Conservation (phyloP, 495 filamentous ascomycete genomes). For the Penicillium mononematosum region DNA sequence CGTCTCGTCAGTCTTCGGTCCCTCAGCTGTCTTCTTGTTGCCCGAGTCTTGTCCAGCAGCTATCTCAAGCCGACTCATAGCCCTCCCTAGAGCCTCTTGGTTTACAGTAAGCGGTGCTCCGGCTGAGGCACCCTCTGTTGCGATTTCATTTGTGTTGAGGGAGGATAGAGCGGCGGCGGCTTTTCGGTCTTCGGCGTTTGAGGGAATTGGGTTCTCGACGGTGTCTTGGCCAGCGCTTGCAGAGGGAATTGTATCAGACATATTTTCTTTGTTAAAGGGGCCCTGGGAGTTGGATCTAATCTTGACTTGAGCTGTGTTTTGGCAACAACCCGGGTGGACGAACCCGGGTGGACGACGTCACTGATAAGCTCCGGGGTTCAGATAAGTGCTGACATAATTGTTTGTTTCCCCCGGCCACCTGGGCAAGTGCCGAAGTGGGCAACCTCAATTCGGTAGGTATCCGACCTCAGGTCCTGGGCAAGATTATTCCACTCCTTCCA, state of each 20-base stretch:
- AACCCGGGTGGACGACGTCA: neutral
- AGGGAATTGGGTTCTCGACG: conserved; percentile 54
- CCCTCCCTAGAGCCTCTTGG: conserved; percentile 78
- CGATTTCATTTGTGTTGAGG: conserved; percentile 64
- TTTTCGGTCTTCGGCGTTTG: conserved; percentile 84
- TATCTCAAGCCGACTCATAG: conserved; percentile 69
- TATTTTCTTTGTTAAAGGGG: conserved; percentile 20
- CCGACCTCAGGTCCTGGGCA: neutral
- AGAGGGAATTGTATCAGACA: conserved; percentile 67
- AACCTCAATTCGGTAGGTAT: no score
- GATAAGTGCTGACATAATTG: conserved; percentile 6
- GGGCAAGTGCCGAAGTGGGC: no score
- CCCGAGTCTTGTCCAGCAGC: conserved; percentile 33
- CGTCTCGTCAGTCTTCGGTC: conserved; percentile 43
- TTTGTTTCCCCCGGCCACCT: neutral
- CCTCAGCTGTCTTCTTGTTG: conserved; percentile 24
- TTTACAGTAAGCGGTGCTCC: conserved; percentile 58
- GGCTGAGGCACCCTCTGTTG: conserved; percentile 39
- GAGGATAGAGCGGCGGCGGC: conserved; percentile 80
- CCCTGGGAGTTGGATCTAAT: neutral
- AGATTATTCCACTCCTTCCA: neutral
- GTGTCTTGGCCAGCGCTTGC: conserved; percentile 65
- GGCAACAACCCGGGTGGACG: neutral
- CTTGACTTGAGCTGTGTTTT: neutral
- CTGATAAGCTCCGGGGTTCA: neutral